Evolutionary conservation across 768 basidiomycete species (phyloP).

Genomic region (Lactarius quietus): DNA sequence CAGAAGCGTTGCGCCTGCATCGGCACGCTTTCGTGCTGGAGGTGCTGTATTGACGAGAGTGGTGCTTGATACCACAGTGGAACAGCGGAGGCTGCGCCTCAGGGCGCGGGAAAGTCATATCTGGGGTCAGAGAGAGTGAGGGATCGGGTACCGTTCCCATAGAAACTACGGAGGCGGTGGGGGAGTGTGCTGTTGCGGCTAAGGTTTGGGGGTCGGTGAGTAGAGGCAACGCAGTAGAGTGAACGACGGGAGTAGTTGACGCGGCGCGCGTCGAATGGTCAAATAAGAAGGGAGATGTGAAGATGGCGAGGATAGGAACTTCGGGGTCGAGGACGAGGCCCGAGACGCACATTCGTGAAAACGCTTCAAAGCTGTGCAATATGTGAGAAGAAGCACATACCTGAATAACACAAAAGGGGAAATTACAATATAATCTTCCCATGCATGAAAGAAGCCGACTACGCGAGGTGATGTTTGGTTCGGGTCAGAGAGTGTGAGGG

Average conservation of each 20-base stretch:
- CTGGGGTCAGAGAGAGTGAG: conserved; percentile 42
- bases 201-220: conserved; percentile 37
- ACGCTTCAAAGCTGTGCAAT: conserved; percentile 73
- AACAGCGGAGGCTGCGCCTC: conserved; percentile 12
- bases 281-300: conserved; percentile 39
- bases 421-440: conserved; percentile 87
- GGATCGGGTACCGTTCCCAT: conserved; percentile 48
- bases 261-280: conserved; percentile 30
- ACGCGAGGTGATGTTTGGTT: conserved; percentile 42
- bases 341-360: conserved; percentile 85
- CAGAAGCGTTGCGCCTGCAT: conserved; percentile 10
- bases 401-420: too few relatives aligned
- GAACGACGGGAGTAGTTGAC: conserved; percentile 28
- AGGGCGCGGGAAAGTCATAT: conserved; percentile 6
- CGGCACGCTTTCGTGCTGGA: neutral
- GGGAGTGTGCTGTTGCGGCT: conserved; percentile 45
- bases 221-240: conserved; percentile 14
- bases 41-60: conserved; percentile 15
- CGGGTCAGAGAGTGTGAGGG: conserved; percentile 40
- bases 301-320: conserved; percentile 49
- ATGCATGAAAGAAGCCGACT: conserved; percentile 76
- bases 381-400: too few relatives aligned
- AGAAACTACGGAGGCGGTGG: conserved; percentile 44
- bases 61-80: conserved; percentile 20
- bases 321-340: conserved; percentile 88